Evolutionary conservation across 345 rosid genomes (phyloP), one percentile per base, ranked within the genome.

Genomic region (Camelina laxa): DNA sequence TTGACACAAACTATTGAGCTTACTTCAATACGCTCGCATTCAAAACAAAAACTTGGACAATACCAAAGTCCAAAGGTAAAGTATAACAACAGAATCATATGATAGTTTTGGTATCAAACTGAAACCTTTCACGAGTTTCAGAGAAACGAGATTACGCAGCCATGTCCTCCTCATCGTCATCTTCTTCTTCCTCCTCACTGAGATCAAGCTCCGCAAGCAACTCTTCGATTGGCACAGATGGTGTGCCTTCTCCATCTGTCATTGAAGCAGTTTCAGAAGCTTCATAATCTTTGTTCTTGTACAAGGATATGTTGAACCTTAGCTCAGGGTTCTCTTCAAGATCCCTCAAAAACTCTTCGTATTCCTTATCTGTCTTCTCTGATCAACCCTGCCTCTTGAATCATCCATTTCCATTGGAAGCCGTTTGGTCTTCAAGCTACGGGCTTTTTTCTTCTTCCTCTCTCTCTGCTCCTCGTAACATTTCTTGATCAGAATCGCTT

Each of bases 321-420:
- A 84, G 55, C 12, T 86, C 87, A 35, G 86, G 85, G 76, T 86
- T 83, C 73, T 88, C 88, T 33, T 85, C 87, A 68, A 86, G 61
- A 51, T 86, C 90, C 33, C 84, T 84, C 85, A 79, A 73, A 83
- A 86, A 86, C 72, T 82, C 73, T 54, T 84, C 88, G 54, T 87
- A 85, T 62, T 85, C 85, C 0, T 82, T 44, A 16, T 73, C 71
- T 69, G 24, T 53, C 77, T 79, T 86, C 56, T 84, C 84, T 50
- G 75, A 36, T 86, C 81, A 55, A 19, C 36, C 54, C 85, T 84
- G 22, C 81, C 84, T 58, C 76, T 82, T 2, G 85, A 61, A 4
- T 85, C 87, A 69, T 83, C 88, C 35, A 82, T 69, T 48, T 87
- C 91, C 86, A 87, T 85, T 4, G 79, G 59, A 22, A 85, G 85